A percentile compares a stretch with the other conserved stretches of the same genome.
Evolutionary conservation across 2,329 filamentous ascomycete genomes (phyloP).

Genomic region (Ophidiomyces ophidiicola): DNA sequence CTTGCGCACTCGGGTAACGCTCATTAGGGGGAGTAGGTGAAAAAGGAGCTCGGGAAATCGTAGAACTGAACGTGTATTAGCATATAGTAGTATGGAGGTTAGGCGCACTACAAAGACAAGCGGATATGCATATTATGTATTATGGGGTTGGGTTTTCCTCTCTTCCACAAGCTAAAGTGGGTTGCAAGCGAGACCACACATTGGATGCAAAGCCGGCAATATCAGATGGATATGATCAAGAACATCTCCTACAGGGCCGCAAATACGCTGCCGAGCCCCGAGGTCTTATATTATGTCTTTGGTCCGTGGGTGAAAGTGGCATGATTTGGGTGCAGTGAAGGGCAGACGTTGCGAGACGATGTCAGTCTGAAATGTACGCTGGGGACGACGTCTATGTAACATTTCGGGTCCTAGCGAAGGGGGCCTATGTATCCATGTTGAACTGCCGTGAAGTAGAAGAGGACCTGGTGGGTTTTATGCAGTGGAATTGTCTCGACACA

Average conservation of each 20-base stretch:
- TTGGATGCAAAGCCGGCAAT: no score
- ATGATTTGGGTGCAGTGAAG: constrained; percentile 7
- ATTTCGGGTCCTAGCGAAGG: not conserved
- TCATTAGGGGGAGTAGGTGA: not conserved
- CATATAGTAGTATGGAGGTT: not conserved
- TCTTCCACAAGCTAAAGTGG: not conserved
- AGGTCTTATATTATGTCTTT: not conserved
- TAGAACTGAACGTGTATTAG: not conserved
- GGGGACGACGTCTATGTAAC: constrained; percentile 1
- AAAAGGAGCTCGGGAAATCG: not conserved
- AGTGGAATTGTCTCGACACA: no score
- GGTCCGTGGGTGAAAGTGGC: not conserved
- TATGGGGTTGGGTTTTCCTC: not conserved
- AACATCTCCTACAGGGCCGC: not conserved
- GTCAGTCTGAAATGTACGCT: constrained; percentile 15
- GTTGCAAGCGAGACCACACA: no score
- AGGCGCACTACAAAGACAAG: not conserved
- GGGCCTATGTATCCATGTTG: no score
- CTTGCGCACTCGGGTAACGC: no score
- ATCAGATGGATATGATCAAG: not conserved
- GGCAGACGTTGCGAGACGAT: constrained; percentile 10
- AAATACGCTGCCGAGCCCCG: not conserved
- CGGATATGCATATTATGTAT: not conserved
- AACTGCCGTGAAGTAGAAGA: no score
- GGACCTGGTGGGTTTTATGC: no score